phyloP scores from a whole-genome alignment of 225 moss, liverwort and hornwort genomes.

The Pseudisothecium myosuroides region DNA sequence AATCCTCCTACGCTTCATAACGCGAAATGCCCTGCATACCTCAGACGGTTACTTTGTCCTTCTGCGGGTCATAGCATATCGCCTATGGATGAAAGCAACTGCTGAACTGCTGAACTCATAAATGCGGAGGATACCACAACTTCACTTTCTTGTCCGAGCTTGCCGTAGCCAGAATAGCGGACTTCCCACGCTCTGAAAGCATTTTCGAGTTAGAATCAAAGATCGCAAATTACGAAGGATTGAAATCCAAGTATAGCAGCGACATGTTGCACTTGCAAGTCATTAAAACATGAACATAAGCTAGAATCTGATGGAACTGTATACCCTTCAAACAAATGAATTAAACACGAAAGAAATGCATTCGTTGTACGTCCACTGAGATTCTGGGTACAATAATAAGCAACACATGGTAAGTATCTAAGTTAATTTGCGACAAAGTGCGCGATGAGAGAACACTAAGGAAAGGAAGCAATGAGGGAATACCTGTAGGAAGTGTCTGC shows the following conservation, averaged over 20 bases:
- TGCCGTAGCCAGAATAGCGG: slow-evolving; percentile 78
- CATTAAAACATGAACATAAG: not conserved
- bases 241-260: not conserved
- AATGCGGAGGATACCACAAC: slow-evolving; percentile 71
- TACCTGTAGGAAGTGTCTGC: slow-evolving; percentile 83
- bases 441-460: not conserved
- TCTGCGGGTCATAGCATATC: not conserved
- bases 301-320: not conserved
- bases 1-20: not conserved
- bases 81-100: not conserved
- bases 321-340: not conserved
- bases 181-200: slow-evolving; percentile 69
- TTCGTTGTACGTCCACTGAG: not conserved
- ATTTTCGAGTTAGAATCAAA: not conserved
- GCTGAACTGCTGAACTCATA: not conserved
- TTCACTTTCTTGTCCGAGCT: slow-evolving; percentile 88
- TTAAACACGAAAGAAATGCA: not conserved
- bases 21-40: not conserved
- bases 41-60: not conserved
- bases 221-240: not conserved
- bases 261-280: not conserved
- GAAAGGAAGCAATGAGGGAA: not conserved
- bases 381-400: not conserved
- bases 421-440: not conserved
- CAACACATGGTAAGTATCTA: not conserved